A percentile compares a stretch with the other conserved stretches of the same genome.
Evolutionary conservation across 805 yeast genomes (phyloP).

Genomic region (Hanseniaspora valbyensis): DNA sequence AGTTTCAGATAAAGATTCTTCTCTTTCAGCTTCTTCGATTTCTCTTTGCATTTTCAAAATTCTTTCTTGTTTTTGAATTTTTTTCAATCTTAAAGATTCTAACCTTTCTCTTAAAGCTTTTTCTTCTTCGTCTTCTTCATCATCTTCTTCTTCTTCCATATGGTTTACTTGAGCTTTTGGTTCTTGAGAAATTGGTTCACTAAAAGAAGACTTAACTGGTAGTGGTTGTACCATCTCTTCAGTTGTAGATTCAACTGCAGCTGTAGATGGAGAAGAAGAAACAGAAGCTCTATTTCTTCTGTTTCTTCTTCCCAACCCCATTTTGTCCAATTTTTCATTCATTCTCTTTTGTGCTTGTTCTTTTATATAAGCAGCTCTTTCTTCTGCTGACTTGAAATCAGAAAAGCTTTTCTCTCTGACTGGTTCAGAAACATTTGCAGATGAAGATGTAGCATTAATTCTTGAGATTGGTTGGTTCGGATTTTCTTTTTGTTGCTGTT

Average conservation of each 20-base stretch:
- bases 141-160: conserved; percentile 26
- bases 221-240: no score
- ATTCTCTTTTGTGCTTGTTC: conserved; percentile 73
- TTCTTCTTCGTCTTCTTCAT: conserved; percentile 41
- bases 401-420: conserved; percentile 17
- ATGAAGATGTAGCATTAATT: no score
- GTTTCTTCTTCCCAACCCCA: conserved; percentile 48
- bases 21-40: conserved; percentile 42
- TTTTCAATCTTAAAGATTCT: conserved; percentile 37
- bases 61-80: conserved; percentile 48
- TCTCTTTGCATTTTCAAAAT: conserved; percentile 48
- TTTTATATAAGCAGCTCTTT: conserved; percentile 67
- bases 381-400: conserved; percentile 40
- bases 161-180: no score
- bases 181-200: no score
- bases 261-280: conserved; percentile 15
- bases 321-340: conserved; percentile 73
- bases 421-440: no score
- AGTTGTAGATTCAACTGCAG: not conserved
- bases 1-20: conserved; percentile 31
- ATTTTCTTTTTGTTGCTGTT: no score
- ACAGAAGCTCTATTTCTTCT: conserved; percentile 17
- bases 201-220: no score
- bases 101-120: conserved; percentile 32
- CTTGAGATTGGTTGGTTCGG: no score